These are phyloP conservation scores for Solanum chilense DNA, from an alignment of 257 asterid genomes.

Conservation along the genomic window DNA sequence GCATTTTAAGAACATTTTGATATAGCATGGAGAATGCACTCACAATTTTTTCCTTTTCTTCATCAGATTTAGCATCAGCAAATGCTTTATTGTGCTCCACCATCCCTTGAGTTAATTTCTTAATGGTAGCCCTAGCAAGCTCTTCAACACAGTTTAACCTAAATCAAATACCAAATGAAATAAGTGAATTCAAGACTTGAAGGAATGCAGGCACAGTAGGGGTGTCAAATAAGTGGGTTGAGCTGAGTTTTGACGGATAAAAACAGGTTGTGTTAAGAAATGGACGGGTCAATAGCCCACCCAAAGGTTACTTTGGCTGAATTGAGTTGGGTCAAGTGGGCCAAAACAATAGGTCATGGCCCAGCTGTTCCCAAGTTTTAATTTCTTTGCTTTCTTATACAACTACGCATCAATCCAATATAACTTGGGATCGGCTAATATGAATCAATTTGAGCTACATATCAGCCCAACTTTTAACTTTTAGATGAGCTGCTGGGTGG, in stretches of 20 bases:
- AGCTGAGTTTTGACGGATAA: neutral
- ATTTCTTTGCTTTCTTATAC: neutral
- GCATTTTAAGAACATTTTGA: neutral
- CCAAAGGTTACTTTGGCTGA: neutral
- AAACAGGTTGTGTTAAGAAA: neutral
- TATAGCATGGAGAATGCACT: constrained; percentile 20
- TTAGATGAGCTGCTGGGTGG: neutral
- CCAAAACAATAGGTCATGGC: neutral
- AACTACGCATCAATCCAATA: neutral
- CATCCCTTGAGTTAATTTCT: constrained; percentile 69
- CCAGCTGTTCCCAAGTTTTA: neutral
- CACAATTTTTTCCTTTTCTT: constrained; percentile 69
- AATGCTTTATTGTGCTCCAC: constrained; percentile 56
- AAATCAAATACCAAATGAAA: constrained; percentile 4
- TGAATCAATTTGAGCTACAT: neutral
- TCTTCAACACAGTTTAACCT: constrained; percentile 81
- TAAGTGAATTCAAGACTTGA: neutral
- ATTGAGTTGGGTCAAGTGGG: neutral
- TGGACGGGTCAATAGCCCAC: neutral
- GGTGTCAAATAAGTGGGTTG: neutral
- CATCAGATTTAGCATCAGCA: constrained; percentile 67
- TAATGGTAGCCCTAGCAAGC: constrained; percentile 57
- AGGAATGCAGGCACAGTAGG: neutral
- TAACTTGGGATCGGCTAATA: neutral
- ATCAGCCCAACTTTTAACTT: neutral